These are phyloP conservation scores for Pilaira anomala DNA, from an alignment of 192 early-diverging fungal genomes.

Conservation along the genomic window DNA sequence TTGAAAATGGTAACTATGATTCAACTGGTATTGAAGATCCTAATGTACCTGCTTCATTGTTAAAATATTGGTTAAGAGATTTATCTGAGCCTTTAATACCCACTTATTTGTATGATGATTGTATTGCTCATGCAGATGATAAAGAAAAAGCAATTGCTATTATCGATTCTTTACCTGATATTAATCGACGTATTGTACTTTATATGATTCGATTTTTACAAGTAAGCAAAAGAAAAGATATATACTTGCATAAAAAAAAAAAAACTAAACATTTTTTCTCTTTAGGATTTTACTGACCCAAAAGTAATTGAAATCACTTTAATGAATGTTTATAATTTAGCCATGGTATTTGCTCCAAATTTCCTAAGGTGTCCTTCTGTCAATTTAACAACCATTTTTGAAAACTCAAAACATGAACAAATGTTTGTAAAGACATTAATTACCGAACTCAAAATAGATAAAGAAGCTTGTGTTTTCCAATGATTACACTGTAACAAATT, in stretches of 20 bases:
- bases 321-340: constrained; percentile 88
- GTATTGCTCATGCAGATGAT: constrained; percentile 61
- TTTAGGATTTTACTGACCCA: constrained; percentile 66
- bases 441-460: constrained; percentile 5
- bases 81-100: constrained; percentile 91
- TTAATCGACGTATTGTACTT: constrained; percentile 68
- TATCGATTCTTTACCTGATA: constrained; percentile 48
- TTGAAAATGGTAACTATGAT: constrained; percentile 83
- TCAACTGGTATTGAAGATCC: constrained; percentile 74
- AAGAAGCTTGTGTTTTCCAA: background rate
- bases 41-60: constrained; percentile 86
- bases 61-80: constrained; percentile 96
- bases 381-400: constrained; percentile 58
- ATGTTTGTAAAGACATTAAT: constrained; percentile 25
- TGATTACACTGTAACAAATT: background rate
- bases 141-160: constrained; percentile 47
- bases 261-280: background rate
- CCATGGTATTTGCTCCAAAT: constrained; percentile 95
- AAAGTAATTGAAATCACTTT: constrained; percentile 69
- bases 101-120: constrained; percentile 69
- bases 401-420: constrained; percentile 46
- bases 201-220: constrained; percentile 84
- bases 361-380: constrained; percentile 83
- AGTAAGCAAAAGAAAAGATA: constrained; percentile 27
- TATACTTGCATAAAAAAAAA: background rate